Percentiles rank a stretch among this genome's conserved stretches.
Evolutionary conservation across 2,329 filamentous ascomycete genomes (phyloP).

Genomic region (Microsporum audouinii): DNA sequence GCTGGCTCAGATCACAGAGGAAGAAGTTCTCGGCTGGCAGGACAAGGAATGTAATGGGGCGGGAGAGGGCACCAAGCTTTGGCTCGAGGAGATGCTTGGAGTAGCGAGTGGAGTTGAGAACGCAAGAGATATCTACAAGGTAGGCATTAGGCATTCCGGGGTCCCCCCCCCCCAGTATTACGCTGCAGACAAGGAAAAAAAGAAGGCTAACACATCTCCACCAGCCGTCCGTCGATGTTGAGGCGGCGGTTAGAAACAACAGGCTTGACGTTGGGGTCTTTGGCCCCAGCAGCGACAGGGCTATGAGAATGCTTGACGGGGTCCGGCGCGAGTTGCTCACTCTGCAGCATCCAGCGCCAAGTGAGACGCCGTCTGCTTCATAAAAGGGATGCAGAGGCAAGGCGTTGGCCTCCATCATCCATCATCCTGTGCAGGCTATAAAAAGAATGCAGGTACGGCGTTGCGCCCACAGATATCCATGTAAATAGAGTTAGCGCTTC

Average conservation of each 20-base stretch:
- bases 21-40: slow-evolving; percentile 2
- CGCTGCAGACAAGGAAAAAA: neutral
- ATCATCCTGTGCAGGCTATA: neutral
- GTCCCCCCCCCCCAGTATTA: neutral
- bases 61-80: neutral
- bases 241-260: slow-evolving; percentile 41
- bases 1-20: slow-evolving; percentile 6
- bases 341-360: neutral
- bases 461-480: neutral
- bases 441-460: neutral
- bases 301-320: slow-evolving; percentile 11
- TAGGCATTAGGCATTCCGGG: slow-evolving; percentile 12
- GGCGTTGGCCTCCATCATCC: neutral
- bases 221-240: slow-evolving; percentile 45
- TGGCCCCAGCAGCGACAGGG: slow-evolving; percentile 27
- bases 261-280: slow-evolving; percentile 45
- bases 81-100: neutral
- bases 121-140: slow-evolving; percentile 14
- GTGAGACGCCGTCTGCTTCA: neutral
- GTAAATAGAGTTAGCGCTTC: neutral
- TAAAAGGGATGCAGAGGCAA: neutral
- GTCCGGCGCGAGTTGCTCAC: slow-evolving; percentile 14
- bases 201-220: slow-evolving; percentile 14
- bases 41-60: neutral
- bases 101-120: neutral